Evolutionary conservation across 768 basidiomycete species (phyloP).

Genomic region (Tulasnella sp.): DNA sequence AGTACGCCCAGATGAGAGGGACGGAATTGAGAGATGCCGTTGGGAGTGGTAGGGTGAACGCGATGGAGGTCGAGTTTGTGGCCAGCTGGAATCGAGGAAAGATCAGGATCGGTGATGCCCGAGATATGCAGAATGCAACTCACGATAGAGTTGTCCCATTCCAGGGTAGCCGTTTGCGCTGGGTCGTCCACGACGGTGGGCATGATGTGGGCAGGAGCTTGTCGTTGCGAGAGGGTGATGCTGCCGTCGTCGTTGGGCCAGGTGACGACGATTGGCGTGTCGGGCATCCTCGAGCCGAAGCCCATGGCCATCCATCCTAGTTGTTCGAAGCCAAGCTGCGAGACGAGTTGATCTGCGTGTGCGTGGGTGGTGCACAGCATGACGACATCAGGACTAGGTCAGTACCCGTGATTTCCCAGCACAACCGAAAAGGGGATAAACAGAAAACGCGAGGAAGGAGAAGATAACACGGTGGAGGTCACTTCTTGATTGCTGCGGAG

Average conservation of each 20-base stretch:
- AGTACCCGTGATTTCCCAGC: conserved; percentile 6
- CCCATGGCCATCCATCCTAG: conserved; percentile 38
- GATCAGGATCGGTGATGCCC: conserved; percentile 46
- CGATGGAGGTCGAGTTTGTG: conserved; percentile 23
- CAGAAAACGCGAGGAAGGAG: background rate
- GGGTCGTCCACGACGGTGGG: conserved; percentile 61
- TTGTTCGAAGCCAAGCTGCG: background rate
- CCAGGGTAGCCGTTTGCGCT: conserved; percentile 54
- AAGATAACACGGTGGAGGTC: background rate
- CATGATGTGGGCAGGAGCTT: conserved; percentile 56
- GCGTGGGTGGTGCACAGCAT: background rate
- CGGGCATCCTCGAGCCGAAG: conserved; percentile 35
- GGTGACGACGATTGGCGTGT: conserved; percentile 65
- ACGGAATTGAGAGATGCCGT: conserved; percentile 37
- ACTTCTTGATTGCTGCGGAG: background rate
- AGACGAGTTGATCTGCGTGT: conserved; percentile 29
- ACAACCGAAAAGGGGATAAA: background rate
- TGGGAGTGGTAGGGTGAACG: conserved; percentile 37
- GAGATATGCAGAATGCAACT: conserved; percentile 38
- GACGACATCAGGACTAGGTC: conserved; percentile 3
- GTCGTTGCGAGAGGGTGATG: conserved; percentile 68
- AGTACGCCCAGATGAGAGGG: conserved; percentile 64
- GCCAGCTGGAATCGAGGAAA: background rate
- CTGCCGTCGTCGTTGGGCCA: conserved; percentile 67
- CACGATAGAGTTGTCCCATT: conserved; percentile 48